Percentiles rank a stretch among this genome's conserved stretches.
phyloP scores from a whole-genome alignment of 2,329 filamentous ascomycete species.

The Beauveria sp. region DNA sequence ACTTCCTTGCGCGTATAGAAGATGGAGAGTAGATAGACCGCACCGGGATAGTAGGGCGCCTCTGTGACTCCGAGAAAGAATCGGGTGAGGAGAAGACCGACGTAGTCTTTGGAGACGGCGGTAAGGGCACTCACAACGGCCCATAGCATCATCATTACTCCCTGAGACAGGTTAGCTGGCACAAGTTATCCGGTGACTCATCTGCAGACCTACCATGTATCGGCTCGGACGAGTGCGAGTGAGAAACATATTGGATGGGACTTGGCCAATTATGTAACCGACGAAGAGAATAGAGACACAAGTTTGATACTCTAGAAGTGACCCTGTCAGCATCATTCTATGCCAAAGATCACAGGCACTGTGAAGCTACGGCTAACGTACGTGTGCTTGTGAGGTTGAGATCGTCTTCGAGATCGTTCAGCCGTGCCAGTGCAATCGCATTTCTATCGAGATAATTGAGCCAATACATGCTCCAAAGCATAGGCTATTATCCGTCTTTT shows the following conservation, averaged over 20 bases:
- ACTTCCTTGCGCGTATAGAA: slow-evolving; percentile 60
- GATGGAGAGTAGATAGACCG: slow-evolving; percentile 36
- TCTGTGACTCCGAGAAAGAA: slow-evolving; percentile 38
- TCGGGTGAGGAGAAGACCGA: slow-evolving; percentile 39
- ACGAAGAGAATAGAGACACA: slow-evolving; percentile 20
- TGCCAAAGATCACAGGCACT: background rate
- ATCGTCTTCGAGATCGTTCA: slow-evolving; percentile 18
- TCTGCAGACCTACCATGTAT: slow-evolving; percentile 23
- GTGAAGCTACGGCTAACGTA: background rate
- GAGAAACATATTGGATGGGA: slow-evolving; percentile 26
- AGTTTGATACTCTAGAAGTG: slow-evolving; percentile 16
- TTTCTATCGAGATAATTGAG: slow-evolving; percentile 39
- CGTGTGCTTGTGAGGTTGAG: slow-evolving; percentile 13
- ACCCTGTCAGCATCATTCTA: background rate
- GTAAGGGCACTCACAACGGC: slow-evolving; percentile 39
- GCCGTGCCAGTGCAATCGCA: slow-evolving; percentile 35
- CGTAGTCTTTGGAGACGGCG: slow-evolving; percentile 39
- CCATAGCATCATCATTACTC: slow-evolving; percentile 39
- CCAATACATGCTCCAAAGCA: slow-evolving; percentile 34
- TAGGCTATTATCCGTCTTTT: slow-evolving; percentile 15
- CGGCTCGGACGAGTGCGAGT: slow-evolving; percentile 29
- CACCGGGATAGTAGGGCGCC: slow-evolving; percentile 44
- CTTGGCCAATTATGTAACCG: slow-evolving; percentile 19
- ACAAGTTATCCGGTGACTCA: background rate
- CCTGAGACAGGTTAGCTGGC: slow-evolving; percentile 15